These are phyloP conservation scores for Castanospermum australe DNA, from an alignment of 306 rosid species.

Conservation along the genomic window DNA sequence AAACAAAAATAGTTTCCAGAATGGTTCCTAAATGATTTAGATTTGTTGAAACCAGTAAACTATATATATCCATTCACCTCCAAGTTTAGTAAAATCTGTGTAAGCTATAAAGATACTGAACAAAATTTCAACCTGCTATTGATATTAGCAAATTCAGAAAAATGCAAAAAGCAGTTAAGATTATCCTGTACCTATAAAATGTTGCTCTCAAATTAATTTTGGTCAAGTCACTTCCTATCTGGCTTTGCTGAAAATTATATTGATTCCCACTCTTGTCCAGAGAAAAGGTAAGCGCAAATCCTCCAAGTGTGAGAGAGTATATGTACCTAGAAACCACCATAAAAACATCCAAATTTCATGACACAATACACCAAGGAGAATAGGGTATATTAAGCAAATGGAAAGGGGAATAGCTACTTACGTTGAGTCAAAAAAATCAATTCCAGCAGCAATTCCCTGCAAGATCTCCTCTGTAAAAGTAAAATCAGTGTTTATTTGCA, in stretches of 20 bases:
- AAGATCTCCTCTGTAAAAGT: conserved; percentile 85
- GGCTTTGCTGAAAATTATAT: conserved; percentile 31
- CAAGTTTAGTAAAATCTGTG: background rate
- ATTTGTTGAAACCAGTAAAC: background rate
- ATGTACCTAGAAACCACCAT: conserved; percentile 54
- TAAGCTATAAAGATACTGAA: conserved; percentile 1
- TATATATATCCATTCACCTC: background rate
- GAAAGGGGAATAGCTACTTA: conserved; percentile 42
- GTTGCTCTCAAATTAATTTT: conserved; percentile 91
- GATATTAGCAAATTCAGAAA: conserved; percentile 11
- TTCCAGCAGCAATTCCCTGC: conserved; percentile 86
- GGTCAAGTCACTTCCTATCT: conserved; percentile 53
- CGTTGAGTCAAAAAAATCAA: conserved; percentile 89
- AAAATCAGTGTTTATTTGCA: conserved; percentile 27
- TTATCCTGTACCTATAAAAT: conserved; percentile 50
- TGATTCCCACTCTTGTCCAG: conserved; percentile 45
- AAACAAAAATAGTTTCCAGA: background rate
- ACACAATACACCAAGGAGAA: conserved; percentile 1
- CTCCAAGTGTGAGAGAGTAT: conserved; percentile 74
- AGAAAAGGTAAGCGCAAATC: conserved; percentile 83
- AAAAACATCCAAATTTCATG: conserved; percentile 6
- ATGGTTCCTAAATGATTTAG: background rate
- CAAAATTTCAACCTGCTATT: background rate
- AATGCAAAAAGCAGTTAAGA: conserved; percentile 5
- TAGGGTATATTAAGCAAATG: background rate